Conservation (phyloP, 495 filamentous ascomycete genomes). For the Aspergillus biplanus region DNA sequence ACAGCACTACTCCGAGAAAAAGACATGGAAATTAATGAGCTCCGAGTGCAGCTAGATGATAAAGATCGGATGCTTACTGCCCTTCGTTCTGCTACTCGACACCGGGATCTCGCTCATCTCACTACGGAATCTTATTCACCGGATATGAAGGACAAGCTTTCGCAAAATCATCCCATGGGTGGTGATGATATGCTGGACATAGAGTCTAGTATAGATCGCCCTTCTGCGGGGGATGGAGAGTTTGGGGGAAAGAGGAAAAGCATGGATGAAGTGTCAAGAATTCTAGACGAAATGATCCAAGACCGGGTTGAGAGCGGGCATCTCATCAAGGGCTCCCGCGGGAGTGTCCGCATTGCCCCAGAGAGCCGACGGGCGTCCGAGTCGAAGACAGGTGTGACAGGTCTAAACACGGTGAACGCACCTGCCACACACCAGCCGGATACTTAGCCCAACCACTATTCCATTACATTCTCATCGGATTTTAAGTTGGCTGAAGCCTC, state of each 20-base stretch:
- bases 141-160: conserved; percentile 36
- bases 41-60: conserved; percentile 88
- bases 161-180: conserved; percentile 10
- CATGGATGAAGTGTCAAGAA: conserved; percentile 84
- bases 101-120: conserved; percentile 82
- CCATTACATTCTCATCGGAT: neutral
- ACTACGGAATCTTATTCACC: conserved; percentile 44
- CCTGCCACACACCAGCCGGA: conserved; percentile 2
- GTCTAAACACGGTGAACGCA: conserved; percentile 25
- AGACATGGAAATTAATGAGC: conserved; percentile 89
- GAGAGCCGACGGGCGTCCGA: conserved; percentile 43
- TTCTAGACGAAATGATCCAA: conserved; percentile 94
- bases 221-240: conserved; percentile 32
- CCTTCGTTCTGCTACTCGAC: conserved; percentile 81
- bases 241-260: conserved; percentile 64
- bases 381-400: conserved; percentile 31
- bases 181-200: conserved; percentile 6
- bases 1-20: conserved; percentile 78
- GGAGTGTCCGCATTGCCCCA: conserved; percentile 53
- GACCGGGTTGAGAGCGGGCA: conserved; percentile 75
- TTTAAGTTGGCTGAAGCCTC: no score
- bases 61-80: conserved; percentile 94
- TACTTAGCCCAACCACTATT: neutral
- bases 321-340: conserved; percentile 60
- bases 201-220: conserved; percentile 20